Evolutionary conservation across 208 protist species (phyloP), one percentile per base, ranked within the genome.

Genomic region (Leishmania turanica): DNA sequence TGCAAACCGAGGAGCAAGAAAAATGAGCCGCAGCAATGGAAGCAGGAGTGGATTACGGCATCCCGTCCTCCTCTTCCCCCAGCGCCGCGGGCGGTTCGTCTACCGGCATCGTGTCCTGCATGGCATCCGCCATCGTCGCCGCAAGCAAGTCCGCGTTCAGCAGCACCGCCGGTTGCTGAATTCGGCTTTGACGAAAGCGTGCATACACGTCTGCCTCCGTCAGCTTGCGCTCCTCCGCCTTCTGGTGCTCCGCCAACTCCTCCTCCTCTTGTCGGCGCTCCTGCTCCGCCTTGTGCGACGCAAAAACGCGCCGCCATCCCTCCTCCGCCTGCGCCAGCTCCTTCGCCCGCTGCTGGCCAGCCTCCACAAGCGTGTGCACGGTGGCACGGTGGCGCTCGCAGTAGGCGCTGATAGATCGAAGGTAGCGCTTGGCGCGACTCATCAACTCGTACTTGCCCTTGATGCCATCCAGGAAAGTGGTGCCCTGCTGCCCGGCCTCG

Each of bases 251-350:
- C 6, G 79, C 71, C 64, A 85, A 77, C 80, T 86, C 78, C 53
- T 86, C 76, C 68, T 85, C 78, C 83, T 90, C 84, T 53, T 83
- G 79, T 45, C 84, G 71, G 40, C 60, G 85, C 72, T 83, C 79
- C 75, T 87, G 83, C 78, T 94, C 88, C 17, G 84, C 88, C 37
- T 86, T 37, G 78, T 90, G 87, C 47, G 81, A 77, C 1, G 77
- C 84, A 31, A 91, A 90, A 45, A 87, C 86, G 31, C 89, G 83
- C 11, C 70, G 73, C 92, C 92, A 96, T 34, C 85, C 81, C 40
- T 90, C 70, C 40, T 84, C 62, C 47, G 88, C 84, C 40, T 80
- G 80, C 70, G 87, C 83, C 71, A 80, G 75, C 84, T 96, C 90
- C 31, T 31, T 47, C 24, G 82, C 85, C 9, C 82, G 87, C 65